Conservation (phyloP, 2,329 filamentous ascomycete species). For the Colletotrichum sp. region DNA sequence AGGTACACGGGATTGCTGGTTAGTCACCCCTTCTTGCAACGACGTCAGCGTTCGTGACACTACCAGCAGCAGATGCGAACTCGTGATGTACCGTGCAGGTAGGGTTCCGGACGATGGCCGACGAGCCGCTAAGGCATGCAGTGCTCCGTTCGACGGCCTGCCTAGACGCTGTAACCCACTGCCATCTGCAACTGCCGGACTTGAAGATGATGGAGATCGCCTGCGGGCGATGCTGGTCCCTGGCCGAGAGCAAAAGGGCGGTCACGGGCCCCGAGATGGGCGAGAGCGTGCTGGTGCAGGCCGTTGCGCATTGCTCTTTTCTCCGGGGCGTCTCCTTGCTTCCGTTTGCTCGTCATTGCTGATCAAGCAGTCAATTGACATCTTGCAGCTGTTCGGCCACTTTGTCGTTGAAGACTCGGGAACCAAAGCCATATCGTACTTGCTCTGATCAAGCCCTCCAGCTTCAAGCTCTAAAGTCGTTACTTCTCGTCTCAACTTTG, state of each 20-base stretch:
- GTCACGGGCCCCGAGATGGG: not conserved
- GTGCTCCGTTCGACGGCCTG: not conserved
- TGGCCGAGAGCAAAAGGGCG: not conserved
- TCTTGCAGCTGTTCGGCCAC: not conserved
- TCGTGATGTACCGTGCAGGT: not conserved
- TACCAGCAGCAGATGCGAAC: not conserved
- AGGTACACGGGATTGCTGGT: not conserved
- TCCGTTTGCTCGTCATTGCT: not conserved
- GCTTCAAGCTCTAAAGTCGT: not conserved
- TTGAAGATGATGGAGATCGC: not conserved
- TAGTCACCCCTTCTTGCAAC: not conserved
- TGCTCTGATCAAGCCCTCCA: not conserved
- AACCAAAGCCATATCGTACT: not conserved
- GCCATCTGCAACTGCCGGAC: constrained; percentile 2
- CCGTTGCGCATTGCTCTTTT: not conserved
- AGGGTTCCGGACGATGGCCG: constrained; percentile 1
- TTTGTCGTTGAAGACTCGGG: not conserved
- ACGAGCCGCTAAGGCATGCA: not conserved
- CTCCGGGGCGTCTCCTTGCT: not conserved
- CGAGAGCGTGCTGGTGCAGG: not conserved
- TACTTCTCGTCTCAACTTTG: not conserved
- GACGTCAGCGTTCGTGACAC: not conserved
- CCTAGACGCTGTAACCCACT: not conserved
- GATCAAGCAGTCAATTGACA: not conserved
- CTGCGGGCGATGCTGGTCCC: constrained; percentile 9